Evolutionary conservation across 805 yeast species (phyloP), one percentile per base, ranked within the genome.

Genomic region (Sugiyamaella qingdaonensis): DNA sequence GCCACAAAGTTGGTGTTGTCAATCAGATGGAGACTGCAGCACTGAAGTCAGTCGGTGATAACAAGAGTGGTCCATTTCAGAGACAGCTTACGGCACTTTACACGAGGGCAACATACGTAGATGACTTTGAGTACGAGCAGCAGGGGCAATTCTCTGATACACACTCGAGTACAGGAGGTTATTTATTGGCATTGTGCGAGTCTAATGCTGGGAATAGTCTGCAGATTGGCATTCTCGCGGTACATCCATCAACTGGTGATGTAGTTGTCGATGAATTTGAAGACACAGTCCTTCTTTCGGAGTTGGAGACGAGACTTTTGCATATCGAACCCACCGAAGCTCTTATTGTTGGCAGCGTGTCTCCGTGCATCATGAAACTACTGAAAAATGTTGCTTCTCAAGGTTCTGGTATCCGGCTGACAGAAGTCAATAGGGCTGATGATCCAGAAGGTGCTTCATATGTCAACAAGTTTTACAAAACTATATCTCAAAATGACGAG

Each of bases 21-120:
- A 85, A 85, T 62, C 98, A 94, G 64, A 72, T 80, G 3, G 97
- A 92, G 64, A 81, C 92, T 0, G 84, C 89, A 1, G 88, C 89
- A 0, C 73, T 88, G 11, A 88, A 88, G 62, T 75, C 78, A 4
- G 71, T 69, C 13, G 69, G 79, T 2, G 67, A 78, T 4, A 83
- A 78, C 55, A 79, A 78, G 51, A 70, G 76, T 31, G 73, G 76
- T 24, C 76, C 90, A 1, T 88, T 92, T 68, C 78, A 78, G 49
- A 72, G 98, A 46, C 71, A 80, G 56, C 69, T 94, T 5, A 78
- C 91, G 0, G 79, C 82, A 8, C 82, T 88, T 0, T 88, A 84
- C 64, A 88, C 97, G 0, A 78, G 78, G 49, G 96, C 95, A 0
- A 91, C 98, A 0, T 88, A 85, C 68, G 78, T 88, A 58, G 91